These are phyloP conservation scores for Colletotrichum liaoningense DNA, from an alignment of 2,329 filamentous ascomycete genomes.

Conservation along the genomic window DNA sequence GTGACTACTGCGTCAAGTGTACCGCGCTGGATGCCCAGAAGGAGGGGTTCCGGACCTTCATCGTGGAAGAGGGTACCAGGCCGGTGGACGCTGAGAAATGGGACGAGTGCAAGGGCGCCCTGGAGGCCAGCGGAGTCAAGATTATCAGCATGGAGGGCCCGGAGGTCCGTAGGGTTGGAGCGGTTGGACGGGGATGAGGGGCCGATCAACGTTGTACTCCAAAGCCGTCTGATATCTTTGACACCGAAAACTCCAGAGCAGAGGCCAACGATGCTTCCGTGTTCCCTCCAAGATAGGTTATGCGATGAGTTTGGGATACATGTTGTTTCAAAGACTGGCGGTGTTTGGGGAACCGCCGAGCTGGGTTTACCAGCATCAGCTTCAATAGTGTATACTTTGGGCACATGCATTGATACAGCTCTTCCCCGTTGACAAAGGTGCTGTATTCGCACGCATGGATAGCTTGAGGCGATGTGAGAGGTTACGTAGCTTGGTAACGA, in stretches of 20 bases:
- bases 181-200: conserved; percentile 21
- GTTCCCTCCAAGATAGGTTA: neutral
- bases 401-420: conserved; percentile 9
- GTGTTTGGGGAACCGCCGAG: conserved; percentile 3
- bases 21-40: conserved; percentile 83
- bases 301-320: neutral
- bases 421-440: neutral
- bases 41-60: conserved; percentile 80
- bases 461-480: neutral
- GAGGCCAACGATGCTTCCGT: neutral
- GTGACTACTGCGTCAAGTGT: conserved; percentile 87
- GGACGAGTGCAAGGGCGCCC: conserved; percentile 63
- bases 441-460: no score
- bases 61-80: conserved; percentile 83
- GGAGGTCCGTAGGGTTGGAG: conserved; percentile 64
- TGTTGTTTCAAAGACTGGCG: neutral
- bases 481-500: no score
- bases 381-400: neutral
- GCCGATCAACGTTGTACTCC: neutral
- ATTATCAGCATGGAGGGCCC: conserved; percentile 69
- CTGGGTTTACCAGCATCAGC: neutral
- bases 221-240: conserved; percentile 9
- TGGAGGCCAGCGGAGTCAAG: conserved; percentile 69
- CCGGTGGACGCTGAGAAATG: conserved; percentile 74
- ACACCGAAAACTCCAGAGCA: neutral